Evolutionary conservation across 768 basidiomycete species (phyloP), one percentile per base, ranked within the genome.

Genomic region (Termitomyces heimii): DNA sequence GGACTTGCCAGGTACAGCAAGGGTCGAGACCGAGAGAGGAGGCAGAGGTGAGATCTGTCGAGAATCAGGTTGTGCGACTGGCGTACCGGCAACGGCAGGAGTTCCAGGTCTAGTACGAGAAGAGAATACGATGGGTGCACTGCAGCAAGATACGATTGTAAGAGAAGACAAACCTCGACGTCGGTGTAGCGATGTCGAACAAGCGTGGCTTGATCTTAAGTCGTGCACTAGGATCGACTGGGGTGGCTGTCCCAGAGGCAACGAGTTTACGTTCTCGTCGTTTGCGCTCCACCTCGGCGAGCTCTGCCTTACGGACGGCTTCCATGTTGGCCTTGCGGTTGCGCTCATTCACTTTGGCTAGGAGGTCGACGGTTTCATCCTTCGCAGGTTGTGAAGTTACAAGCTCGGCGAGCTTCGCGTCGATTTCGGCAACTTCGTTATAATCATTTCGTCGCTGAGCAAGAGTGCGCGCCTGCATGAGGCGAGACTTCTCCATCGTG

Each of bases 301-400:
- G 68, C 70, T 96, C 94, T 0, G 89, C 88, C 61, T 82, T 83
- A 57, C 90, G 79, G 53, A 94, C 82, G 4, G 83, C 82, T 65
- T 95, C 96, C 62, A 84, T 61, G 56, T 96, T 96, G 31, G 88
- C 86, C 67, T 82, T 87, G 55, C 90, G 81, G 69, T 98, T 98
- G 55, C 93, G 83, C 72, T 94, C 92, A 67, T 96, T 98, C 54
- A 98, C 85, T 66, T 75, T 83, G 16, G 89, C 83, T 26, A 96
- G 77, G 66, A 82, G 71, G 60, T 90, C 82, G 12, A 60, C 68
- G 6, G 69, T 66, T 6, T 64, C 67, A 14, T 69, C 69, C 20
- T 58, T 59, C 22, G 48, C 57, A 44, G 57, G 18, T 60, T 28
- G 54, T 29, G 55, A 59, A 56, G 65, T 62, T 31, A 61, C 76